phyloP scores from a whole-genome alignment of 139 green algal genomes.

The Micromonas pusilla region DNA sequence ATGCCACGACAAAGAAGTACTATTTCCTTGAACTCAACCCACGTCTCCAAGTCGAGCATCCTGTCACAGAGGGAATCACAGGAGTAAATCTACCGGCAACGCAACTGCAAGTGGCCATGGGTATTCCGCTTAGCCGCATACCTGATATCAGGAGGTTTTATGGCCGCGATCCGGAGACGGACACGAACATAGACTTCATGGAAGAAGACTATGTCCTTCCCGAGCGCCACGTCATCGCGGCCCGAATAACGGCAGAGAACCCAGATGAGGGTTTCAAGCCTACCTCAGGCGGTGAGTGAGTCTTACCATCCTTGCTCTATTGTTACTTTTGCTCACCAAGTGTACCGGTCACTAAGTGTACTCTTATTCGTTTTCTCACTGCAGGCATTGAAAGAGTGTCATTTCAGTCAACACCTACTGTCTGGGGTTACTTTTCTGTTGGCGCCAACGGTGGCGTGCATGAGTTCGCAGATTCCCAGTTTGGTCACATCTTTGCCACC shows the following conservation, averaged over 20 bases:
- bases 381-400: conserved; percentile 56
- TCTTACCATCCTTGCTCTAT: too few species aligned
- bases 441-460: conserved; percentile 72
- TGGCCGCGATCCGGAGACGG: conserved; percentile 13
- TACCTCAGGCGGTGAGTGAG: conserved; percentile 54
- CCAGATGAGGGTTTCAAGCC: conserved; percentile 95
- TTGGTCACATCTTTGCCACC: conserved; percentile 55
- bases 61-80: conserved; percentile 95
- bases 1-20: conserved; percentile 29
- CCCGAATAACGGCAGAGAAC: conserved; percentile 91
- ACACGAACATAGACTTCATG: conserved; percentile 68
- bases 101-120: conserved; percentile 88
- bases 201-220: conserved; percentile 23
- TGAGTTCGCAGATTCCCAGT: conserved; percentile 94
- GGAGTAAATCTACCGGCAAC: conserved; percentile 84
- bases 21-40: conserved; percentile 37
- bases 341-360: too few species aligned
- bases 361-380: too few species aligned
- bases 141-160: conserved; percentile 70
- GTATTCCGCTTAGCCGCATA: conserved; percentile 80
- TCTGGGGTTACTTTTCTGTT: conserved; percentile 98
- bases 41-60: conserved; percentile 82
- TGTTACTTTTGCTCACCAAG: too few species aligned
- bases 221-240: conserved; percentile 70
- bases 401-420: conserved; percentile 63